Conservation (phyloP, 2,329 filamentous ascomycete species). For the Fusarium newnesense region DNA sequence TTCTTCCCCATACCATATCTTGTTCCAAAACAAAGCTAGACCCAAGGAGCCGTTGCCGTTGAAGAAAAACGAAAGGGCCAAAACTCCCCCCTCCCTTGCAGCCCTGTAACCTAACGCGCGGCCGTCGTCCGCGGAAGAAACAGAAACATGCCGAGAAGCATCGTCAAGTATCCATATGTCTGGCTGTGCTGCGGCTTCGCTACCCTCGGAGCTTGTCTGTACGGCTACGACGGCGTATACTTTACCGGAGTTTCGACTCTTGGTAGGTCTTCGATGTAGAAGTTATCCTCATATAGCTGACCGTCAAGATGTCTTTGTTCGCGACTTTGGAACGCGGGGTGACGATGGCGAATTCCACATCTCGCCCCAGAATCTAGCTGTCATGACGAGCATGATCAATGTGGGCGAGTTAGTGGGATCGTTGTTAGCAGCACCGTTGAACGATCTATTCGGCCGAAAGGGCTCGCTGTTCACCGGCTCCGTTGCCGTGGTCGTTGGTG, state of each 20-base stretch:
- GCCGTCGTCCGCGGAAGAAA: not conserved
- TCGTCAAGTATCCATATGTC: constrained; percentile 45
- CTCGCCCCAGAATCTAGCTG: constrained; percentile 33
- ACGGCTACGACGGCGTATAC: constrained; percentile 52
- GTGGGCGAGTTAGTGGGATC: constrained; percentile 52
- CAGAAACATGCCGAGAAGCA: constrained; percentile 16
- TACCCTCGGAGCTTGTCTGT: constrained; percentile 50
- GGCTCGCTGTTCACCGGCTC: constrained; percentile 45
- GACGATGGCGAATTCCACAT: constrained; percentile 45
- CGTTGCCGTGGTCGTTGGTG: constrained; percentile 43
- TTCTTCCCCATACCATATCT: not conserved
- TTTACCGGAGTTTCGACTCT: constrained; percentile 49
- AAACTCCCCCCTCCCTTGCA: constrained; percentile 7
- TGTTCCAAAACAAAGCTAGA: constrained; percentile 5
- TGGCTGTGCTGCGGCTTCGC: constrained; percentile 50
- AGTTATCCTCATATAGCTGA: not conserved
- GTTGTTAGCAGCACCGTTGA: constrained; percentile 50
- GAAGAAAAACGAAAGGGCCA: not conserved
- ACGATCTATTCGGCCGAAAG: constrained; percentile 49
- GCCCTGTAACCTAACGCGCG: constrained; percentile 20
- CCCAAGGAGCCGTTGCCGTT: constrained; percentile 2
- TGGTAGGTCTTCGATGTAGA: constrained; percentile 27
- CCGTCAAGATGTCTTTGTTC: constrained; percentile 46
- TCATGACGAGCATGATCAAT: constrained; percentile 54
- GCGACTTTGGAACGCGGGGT: constrained; percentile 46